phyloP scores from a whole-genome alignment of 2,329 filamentous ascomycete species.

The Bisporella sp. region DNA sequence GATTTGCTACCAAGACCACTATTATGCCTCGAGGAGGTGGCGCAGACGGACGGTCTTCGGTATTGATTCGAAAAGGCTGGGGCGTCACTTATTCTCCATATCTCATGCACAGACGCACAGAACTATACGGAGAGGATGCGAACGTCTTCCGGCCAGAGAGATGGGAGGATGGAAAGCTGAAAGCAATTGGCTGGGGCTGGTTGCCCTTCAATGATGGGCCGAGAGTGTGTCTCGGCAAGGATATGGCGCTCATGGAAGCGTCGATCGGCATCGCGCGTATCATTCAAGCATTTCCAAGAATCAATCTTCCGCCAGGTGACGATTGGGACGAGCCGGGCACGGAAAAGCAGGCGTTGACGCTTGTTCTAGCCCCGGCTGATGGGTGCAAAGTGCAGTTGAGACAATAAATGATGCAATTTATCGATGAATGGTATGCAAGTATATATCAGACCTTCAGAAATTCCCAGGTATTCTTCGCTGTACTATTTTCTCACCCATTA shows the following conservation, averaged over 20 bases:
- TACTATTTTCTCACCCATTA: too few species aligned
- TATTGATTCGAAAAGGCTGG: conserved; percentile 18
- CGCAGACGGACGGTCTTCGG: conserved; percentile 18
- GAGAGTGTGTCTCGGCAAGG: conserved; percentile 26
- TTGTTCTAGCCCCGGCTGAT: conserved; percentile 2
- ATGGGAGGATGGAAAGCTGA: conserved; percentile 33
- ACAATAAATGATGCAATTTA: too few species aligned
- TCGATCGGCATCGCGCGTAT: conserved; percentile 13
- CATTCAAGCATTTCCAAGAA: conserved; percentile 10
- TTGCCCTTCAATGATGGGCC: conserved; percentile 26
- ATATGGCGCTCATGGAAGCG: conserved; percentile 13
- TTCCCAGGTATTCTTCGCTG: too few species aligned
- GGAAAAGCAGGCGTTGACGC: conserved; percentile 12
- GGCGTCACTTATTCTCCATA: not conserved
- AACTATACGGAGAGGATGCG: conserved; percentile 28
- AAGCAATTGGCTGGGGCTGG: conserved; percentile 21
- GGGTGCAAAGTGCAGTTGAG: not conserved
- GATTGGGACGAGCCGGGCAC: conserved; percentile 9
- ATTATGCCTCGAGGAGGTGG: conserved; percentile 25
- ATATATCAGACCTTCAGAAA: too few species aligned
- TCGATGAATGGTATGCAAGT: too few species aligned
- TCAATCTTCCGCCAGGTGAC: conserved; percentile 8
- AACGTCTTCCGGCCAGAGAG: conserved; percentile 25
- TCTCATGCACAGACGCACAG: conserved; percentile 19
- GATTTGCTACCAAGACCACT: conserved; percentile 11